Evolutionary conservation across 2,329 filamentous ascomycete species (phyloP), one percentile per base, ranked within the genome.

Genomic region (Penicillium sp.): DNA sequence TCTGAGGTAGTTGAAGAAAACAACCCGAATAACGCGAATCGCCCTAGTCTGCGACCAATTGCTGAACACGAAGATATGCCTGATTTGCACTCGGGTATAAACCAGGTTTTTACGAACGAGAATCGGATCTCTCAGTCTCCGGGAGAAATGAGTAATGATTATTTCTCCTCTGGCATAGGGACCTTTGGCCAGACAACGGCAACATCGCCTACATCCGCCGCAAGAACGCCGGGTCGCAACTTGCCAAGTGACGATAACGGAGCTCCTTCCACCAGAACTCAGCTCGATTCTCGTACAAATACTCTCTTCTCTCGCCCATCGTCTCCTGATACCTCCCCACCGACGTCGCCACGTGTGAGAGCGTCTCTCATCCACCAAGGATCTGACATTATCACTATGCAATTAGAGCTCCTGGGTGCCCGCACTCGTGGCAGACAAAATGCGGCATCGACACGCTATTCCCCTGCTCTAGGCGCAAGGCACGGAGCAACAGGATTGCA

Each of bases 381-480:
- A 45, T 67, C 70, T 1, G 69, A 72, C 48, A 61, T 71, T 2
- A 70, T 72, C 40, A 73, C 70, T 4, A 72, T 73, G 70, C 69
- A 73, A 43, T 52, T 73, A 35, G 69, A 72, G 43, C 54, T 73
- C 7, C 47, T 71, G 39, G 64, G 64, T 7, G 66, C 64, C 45
- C 66, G 62, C 32, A 60, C 56, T 43, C 47, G 59, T 32, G 59
- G 56, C 32, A 28, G 55, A 3, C 56, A 60, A 26, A 48, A 52
- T 24, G 55, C 59, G 9, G 43, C 40, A 13, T 43, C 45, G 11
- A 36, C 33, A 26, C 47, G 40, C 36, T 38, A 50, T 12, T 55
- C 58, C 38, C 43, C 44, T 36, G 53, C 47, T 46, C 43, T 55
- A 9, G 45, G 53, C 32, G 32, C 48, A 4, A 52, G 49, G 24